A percentile compares a stretch with the other conserved stretches of the same genome.
phyloP scores from a whole-genome alignment of 2,329 filamentous ascomycete genomes.

The Sclerotiophoma versabilis region DNA sequence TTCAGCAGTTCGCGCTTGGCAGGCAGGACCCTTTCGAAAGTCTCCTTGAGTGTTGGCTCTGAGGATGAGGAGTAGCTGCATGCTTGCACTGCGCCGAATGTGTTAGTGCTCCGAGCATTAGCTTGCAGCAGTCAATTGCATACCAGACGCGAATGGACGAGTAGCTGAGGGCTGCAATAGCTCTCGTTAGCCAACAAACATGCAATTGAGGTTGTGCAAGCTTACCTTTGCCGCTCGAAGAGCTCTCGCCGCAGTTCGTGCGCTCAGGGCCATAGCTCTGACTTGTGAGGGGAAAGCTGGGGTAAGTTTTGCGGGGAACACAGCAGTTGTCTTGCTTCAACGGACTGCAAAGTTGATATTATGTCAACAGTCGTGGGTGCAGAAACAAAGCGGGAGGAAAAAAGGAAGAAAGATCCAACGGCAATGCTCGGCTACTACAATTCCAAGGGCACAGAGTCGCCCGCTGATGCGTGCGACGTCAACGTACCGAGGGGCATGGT shows the following conservation, averaged over 20 bases:
- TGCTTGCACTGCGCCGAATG: slow-evolving; percentile 44
- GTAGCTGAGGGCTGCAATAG: slow-evolving; percentile 35
- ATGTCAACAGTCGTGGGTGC: slow-evolving; percentile 5
- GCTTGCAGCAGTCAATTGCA: slow-evolving; percentile 30
- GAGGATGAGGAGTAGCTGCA: slow-evolving; percentile 74
- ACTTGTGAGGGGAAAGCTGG: slow-evolving; percentile 39
- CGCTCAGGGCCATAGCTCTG: slow-evolving; percentile 68
- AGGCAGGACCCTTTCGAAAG: slow-evolving; percentile 83
- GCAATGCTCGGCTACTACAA: slow-evolving; percentile 39
- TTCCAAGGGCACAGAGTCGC: slow-evolving; percentile 25
- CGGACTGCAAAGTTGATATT: slow-evolving; percentile 13
- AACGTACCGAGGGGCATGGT: slow-evolving; percentile 43
- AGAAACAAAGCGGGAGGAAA: slow-evolving; percentile 9
- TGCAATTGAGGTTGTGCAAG: slow-evolving; percentile 14
- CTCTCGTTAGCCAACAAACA: slow-evolving; percentile 21
- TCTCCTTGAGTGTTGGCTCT: slow-evolving; percentile 89
- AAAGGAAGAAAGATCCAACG: slow-evolving; percentile 30
- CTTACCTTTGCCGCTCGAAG: slow-evolving; percentile 70
- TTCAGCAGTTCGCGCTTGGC: slow-evolving; percentile 93
- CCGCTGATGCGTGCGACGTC: slow-evolving; percentile 24
- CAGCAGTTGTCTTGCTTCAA: slow-evolving; percentile 22
- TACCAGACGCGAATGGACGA: slow-evolving; percentile 48
- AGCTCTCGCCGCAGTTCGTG: slow-evolving; percentile 68
- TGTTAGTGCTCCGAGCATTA: slow-evolving; percentile 20
- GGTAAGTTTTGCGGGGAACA: slow-evolving; percentile 33